Evolutionary conservation across 108 stramenopile species (phyloP).

Genomic region (Nitzschia inconspicua): DNA sequence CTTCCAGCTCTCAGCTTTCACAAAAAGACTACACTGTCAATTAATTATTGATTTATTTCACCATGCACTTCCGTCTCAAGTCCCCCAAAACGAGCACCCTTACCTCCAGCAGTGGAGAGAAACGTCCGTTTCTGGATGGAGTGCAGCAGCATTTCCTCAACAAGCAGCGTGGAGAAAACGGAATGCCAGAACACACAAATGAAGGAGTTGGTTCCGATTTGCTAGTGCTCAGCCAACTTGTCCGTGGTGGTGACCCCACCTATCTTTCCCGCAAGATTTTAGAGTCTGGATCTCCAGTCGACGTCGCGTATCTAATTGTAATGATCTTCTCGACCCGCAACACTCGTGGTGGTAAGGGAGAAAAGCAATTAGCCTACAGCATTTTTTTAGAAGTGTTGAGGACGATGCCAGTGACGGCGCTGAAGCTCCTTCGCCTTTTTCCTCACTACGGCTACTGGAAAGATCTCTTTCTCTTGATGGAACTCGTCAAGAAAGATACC

Average conservation of each 20-base stretch:
- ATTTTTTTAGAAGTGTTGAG: constrained; percentile 12
- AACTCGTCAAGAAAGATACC: background rate
- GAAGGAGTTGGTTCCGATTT: constrained; percentile 4
- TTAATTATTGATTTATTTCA: too few relatives aligned
- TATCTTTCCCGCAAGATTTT: constrained; percentile 3
- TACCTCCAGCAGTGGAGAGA: too few relatives aligned
- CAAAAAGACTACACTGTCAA: too few relatives aligned
- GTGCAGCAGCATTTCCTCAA: too few relatives aligned
- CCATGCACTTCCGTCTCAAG: too few relatives aligned
- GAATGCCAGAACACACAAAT: constrained; percentile 18
- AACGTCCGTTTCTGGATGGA: too few relatives aligned
- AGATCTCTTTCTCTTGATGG: constrained; percentile 17
- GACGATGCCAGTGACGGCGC: constrained; percentile 13
- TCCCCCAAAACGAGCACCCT: too few relatives aligned
- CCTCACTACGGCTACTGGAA: constrained; percentile 45
- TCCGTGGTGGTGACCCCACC: constrained; percentile 13
- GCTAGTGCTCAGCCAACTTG: constrained; percentile 13
- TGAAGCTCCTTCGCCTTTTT: constrained; percentile 23
- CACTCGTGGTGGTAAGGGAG: constrained; percentile 54
- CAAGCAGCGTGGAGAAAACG: constrained; percentile 19
- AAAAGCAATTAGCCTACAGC: constrained; percentile 20
- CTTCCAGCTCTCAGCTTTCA: too few relatives aligned
- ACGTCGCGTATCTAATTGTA: constrained; percentile 19
- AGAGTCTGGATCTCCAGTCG: background rate
- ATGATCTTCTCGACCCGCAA: constrained; percentile 36